These are phyloP conservation scores for Staphylotrichum longicolle DNA, from an alignment of 495 filamentous ascomycete genomes.

Conservation along the genomic window DNA sequence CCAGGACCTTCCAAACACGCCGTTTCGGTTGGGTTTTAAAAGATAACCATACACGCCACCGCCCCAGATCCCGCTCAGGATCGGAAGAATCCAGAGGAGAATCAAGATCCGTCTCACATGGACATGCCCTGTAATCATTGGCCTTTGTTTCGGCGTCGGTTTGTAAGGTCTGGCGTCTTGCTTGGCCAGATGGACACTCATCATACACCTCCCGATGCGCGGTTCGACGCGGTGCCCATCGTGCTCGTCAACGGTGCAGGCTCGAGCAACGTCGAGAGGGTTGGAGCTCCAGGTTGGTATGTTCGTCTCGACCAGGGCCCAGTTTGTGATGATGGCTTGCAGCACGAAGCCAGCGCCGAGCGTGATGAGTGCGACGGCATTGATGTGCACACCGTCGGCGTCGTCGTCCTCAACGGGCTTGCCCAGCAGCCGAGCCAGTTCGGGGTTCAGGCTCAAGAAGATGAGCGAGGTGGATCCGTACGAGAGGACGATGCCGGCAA, in stretches of 20 bases:
- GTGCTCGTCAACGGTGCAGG: conserved; percentile 25
- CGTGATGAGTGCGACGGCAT: conserved; percentile 36
- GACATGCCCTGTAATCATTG: conserved; percentile 29
- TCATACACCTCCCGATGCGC: conserved; percentile 35
- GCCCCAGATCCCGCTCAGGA: conserved; percentile 34
- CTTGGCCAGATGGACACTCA: conserved; percentile 30
- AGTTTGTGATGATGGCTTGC: conserved; percentile 38
- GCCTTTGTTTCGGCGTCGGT: conserved; percentile 32
- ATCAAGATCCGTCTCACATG: conserved; percentile 30
- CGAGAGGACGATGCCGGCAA: conserved; percentile 34
- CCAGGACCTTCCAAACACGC: conserved; percentile 35
- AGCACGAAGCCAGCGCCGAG: conserved; percentile 37
- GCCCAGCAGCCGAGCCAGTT: conserved; percentile 24
- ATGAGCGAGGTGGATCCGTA: conserved; percentile 42
- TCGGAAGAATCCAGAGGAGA: conserved; percentile 30
- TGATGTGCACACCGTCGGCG: conserved; percentile 29
- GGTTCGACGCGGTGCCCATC: conserved; percentile 26
- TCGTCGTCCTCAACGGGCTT: conserved; percentile 18
- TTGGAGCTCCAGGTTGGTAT: conserved; percentile 42
- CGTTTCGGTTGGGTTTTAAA: conserved; percentile 23
- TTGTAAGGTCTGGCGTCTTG: conserved; percentile 31
- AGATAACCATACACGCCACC: conserved; percentile 29
- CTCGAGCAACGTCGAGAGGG: conserved; percentile 33
- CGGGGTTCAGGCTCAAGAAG: conserved; percentile 36
- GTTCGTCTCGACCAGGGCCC: conserved; percentile 32